Conservation (phyloP, 495 filamentous ascomycete species). For the Penicillium angulare region DNA sequence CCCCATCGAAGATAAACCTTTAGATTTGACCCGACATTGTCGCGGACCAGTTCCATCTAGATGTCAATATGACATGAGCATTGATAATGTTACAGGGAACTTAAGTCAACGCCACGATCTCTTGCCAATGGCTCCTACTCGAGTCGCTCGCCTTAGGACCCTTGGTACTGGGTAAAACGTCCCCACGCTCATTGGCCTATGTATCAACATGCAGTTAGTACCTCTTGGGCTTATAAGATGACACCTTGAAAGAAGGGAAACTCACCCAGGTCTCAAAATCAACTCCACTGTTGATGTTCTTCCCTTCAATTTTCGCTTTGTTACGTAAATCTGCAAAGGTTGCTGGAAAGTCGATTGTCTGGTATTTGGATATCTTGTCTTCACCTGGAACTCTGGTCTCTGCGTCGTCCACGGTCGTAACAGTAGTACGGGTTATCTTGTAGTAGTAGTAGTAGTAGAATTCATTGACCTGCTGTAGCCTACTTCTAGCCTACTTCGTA, state of each 20-base stretch:
- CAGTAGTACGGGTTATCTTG: neutral
- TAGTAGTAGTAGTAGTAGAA: too few species aligned
- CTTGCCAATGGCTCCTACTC: neutral
- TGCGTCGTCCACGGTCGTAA: neutral
- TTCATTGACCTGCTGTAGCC: too few species aligned
- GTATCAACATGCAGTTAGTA: neutral
- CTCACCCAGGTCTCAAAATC: constrained; percentile 1
- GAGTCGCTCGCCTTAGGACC: neutral
- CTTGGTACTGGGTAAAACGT: neutral
- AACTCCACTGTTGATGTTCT: neutral
- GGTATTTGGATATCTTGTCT: neutral
- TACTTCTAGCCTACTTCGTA: too few species aligned
- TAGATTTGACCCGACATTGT: neutral
- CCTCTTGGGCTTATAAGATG: neutral
- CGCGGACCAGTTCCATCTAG: neutral
- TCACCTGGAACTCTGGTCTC: neutral
- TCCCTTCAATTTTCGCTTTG: neutral
- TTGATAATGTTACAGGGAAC: neutral
- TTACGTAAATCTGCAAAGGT: neutral
- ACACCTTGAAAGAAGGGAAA: neutral
- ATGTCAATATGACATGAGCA: neutral
- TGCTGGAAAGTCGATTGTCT: neutral
- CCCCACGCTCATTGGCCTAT: neutral
- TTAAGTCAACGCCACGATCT: neutral
- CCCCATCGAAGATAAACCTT: neutral